phyloP scores from a whole-genome alignment of 306 rosid species.

The Oxytropis ochrocephala region DNA sequence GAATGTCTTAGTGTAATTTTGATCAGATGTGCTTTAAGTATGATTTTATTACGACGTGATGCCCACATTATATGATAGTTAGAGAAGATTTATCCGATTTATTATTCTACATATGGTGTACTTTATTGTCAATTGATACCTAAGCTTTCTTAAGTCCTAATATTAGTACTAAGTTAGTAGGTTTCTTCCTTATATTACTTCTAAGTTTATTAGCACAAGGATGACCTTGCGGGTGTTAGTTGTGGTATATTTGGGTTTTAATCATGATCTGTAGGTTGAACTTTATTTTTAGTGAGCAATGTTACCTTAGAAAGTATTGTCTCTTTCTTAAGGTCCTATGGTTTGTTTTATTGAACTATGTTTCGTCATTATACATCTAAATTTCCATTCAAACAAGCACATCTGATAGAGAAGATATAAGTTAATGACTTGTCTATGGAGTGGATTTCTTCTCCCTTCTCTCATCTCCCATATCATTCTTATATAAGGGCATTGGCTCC shows the following conservation, averaged over 20 bases:
- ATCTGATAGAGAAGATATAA: not conserved
- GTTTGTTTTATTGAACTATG: not conserved
- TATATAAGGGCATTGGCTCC: not conserved
- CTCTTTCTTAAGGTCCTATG: not conserved
- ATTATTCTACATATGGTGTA: not conserved
- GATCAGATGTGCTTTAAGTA: not conserved
- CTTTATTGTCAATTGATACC: not conserved
- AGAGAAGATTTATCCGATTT: not conserved
- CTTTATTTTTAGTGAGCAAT: not conserved
- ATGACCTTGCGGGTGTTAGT: not conserved
- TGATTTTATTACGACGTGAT: constrained; percentile 17
- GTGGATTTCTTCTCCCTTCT: not conserved
- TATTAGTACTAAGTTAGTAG: not conserved
- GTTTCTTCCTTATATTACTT: not conserved
- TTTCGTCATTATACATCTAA: not conserved
- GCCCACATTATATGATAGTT: not conserved
- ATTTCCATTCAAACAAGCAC: not conserved
- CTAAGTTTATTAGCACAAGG: not conserved
- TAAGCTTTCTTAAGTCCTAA: not conserved
- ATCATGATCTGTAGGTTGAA: not conserved
- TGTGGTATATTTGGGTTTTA: not conserved
- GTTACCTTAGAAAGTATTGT: not conserved
- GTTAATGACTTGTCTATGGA: not conserved
- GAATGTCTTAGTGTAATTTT: constrained; percentile 3
- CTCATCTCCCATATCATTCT: not conserved